Percentiles rank a stretch among this genome's conserved stretches.
These are phyloP conservation scores for Metschnikowia lachancei DNA, from an alignment of 805 yeast species.

Conservation along the genomic window DNA sequence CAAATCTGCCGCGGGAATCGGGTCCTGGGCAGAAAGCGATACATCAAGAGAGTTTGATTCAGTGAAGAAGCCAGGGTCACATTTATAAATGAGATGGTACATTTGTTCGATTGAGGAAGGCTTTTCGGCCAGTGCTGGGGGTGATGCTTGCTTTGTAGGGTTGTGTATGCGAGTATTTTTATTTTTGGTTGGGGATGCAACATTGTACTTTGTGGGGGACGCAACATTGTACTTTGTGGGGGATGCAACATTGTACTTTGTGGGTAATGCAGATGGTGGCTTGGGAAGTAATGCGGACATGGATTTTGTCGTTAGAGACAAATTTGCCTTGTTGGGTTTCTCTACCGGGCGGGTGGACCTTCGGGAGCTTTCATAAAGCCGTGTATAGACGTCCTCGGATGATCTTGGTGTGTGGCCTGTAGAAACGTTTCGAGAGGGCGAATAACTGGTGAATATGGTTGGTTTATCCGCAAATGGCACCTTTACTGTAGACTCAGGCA, in stretches of 20 bases:
- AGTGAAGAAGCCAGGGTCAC: slow-evolving; percentile 30
- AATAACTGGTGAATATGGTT: slow-evolving; percentile 10
- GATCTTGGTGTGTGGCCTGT: slow-evolving; percentile 4
- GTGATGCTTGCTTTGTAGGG: not conserved
- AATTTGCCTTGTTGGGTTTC: not conserved
- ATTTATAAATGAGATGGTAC: slow-evolving; percentile 22
- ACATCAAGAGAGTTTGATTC: slow-evolving; percentile 9
- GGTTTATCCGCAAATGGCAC: slow-evolving; percentile 11
- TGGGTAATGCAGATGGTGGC: no score
- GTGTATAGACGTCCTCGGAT: slow-evolving; percentile 14
- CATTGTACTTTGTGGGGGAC: no score
- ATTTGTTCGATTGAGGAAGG: slow-evolving; percentile 20
- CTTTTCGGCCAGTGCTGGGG: slow-evolving; percentile 10
- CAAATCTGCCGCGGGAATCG: slow-evolving; percentile 9
- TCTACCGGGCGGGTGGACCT: slow-evolving; percentile 1
- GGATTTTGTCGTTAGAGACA: not conserved
- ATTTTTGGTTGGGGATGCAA: no score
- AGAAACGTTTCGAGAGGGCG: slow-evolving; percentile 12
- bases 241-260: no score
- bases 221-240: no score
- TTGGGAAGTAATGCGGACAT: not conserved
- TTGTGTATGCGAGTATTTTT: not conserved
- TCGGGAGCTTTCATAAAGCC: slow-evolving; percentile 13
- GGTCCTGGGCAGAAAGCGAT: slow-evolving; percentile 5
- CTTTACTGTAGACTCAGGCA: not conserved